Conservation (phyloP, 768 basidiomycete genomes). For the Myochromella boudieri region DNA sequence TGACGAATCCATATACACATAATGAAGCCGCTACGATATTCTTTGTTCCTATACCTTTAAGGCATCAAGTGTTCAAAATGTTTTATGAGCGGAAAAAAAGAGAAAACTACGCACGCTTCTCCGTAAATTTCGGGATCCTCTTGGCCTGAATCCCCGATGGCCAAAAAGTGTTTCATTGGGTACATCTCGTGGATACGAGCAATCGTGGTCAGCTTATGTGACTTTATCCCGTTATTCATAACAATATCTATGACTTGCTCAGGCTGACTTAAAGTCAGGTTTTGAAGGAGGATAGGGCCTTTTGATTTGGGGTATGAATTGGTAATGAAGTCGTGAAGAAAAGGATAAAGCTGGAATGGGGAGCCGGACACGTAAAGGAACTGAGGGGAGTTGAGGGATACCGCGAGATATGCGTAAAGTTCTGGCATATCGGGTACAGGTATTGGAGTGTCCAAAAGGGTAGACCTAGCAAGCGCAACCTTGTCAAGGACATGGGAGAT, state of each 20-base stretch:
- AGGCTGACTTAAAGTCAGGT: constrained; percentile 31
- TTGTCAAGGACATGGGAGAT: constrained; percentile 37
- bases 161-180: constrained; percentile 38
- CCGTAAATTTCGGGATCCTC: constrained; percentile 44
- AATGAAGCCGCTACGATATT: constrained; percentile 31
- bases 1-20: constrained; percentile 41
- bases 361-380: constrained; percentile 42
- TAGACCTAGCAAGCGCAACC: constrained; percentile 28
- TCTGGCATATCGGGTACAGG: constrained; percentile 43
- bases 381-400: constrained; percentile 31
- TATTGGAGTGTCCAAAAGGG: constrained; percentile 35
- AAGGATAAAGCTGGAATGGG: constrained; percentile 42
- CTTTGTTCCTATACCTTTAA: not conserved
- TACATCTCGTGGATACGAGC: constrained; percentile 35
- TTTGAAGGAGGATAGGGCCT: constrained; percentile 38
- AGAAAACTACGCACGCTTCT: constrained; percentile 29
- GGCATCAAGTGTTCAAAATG: not conserved
- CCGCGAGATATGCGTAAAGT: constrained; percentile 33
- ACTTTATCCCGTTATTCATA: constrained; percentile 23
- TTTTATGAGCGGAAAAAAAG: constrained; percentile 21
- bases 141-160: constrained; percentile 43
- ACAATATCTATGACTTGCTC: constrained; percentile 15
- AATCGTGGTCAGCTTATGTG: constrained; percentile 36
- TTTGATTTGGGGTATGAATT: constrained; percentile 28
- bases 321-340: constrained; percentile 37